Percentiles rank a stretch among this genome's conserved stretches.
These are phyloP conservation scores for Apiospora pterosperma DNA, from an alignment of 2,329 filamentous ascomycete genomes.

Conservation along the genomic window DNA sequence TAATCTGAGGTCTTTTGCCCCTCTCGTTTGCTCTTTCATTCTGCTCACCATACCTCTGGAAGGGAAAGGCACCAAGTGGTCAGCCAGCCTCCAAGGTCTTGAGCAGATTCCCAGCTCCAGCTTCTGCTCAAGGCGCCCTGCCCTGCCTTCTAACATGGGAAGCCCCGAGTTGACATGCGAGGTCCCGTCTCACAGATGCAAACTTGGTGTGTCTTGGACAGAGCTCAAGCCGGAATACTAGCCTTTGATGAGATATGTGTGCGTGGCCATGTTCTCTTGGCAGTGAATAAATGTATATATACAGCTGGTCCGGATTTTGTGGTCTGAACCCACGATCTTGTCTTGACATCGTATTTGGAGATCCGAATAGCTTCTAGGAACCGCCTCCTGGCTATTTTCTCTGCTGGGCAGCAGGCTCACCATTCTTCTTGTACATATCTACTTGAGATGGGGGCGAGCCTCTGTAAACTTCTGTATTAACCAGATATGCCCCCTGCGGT, in stretches of 20 bases:
- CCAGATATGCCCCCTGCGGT: neutral
- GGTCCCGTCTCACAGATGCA: neutral
- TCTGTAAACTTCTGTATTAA: neutral
- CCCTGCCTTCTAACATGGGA: neutral
- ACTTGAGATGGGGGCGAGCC: no score
- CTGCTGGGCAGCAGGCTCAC: no score
- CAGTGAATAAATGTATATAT: neutral
- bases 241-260: neutral
- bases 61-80: neutral
- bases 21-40: neutral
- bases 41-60: neutral
- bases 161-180: neutral
- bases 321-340: no score
- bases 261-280: neutral
- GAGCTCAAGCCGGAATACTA: neutral
- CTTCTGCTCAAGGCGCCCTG: neutral
- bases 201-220: neutral
- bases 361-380: no score
- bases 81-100: neutral
- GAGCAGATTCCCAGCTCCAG: neutral
- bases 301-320: no score
- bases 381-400: no score
- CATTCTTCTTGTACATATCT: no score
- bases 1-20: constrained; percentile 8
- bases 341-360: no score